Evolutionary conservation across 768 basidiomycete species (phyloP), one percentile per base, ranked within the genome.

Genomic region (Boletus tomentosulus): DNA sequence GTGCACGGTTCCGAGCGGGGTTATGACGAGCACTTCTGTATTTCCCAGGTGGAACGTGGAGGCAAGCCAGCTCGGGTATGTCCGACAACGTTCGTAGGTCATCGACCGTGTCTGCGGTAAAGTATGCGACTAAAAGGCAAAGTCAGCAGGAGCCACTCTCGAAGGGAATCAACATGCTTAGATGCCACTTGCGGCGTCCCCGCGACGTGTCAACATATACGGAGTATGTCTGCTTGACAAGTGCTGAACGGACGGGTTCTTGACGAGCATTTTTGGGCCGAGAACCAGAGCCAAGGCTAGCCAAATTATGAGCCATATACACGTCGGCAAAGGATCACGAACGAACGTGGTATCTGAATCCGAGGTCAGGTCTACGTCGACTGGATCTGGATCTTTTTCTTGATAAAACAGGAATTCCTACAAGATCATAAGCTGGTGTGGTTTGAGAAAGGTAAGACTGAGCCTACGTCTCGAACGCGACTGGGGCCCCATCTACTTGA

Each of bases 171-270:
- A 38, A 71, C 85, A 49, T 66, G 89, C 88, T 89, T 31, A 91
- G 76, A 60, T 91, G 88, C 88, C 88, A 90, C 61, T 91, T 91
- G 57, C 84, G 77, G 53, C 79, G 78, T n/a, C 86, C 87, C 51
- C 74, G 70, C 19, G 77, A 61, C 3, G 81, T 84, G n/a, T 85
- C 78, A 35, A 89, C 85, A 60, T 78, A 87, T 28, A 87, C 87
- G 8, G 87, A 89, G 65, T 88, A 91, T 0, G 88, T 90, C 66
- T 91, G 88, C 63, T 90, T 90, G 53, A 87, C 78, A 28, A 90
- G 76, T 46, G 84, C 78, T 50, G 78, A 71, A 44, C 77, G 74
- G 22, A 61, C 61, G 28, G 62, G 62, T 22, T 70, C 72, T 54
- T 66, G 58, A 39, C 52, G 61, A 49, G 55, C 65, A 49, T 68